phyloP scores from a whole-genome alignment of 352 stramenopile species.

The Phytophthora ramorum region DNA sequence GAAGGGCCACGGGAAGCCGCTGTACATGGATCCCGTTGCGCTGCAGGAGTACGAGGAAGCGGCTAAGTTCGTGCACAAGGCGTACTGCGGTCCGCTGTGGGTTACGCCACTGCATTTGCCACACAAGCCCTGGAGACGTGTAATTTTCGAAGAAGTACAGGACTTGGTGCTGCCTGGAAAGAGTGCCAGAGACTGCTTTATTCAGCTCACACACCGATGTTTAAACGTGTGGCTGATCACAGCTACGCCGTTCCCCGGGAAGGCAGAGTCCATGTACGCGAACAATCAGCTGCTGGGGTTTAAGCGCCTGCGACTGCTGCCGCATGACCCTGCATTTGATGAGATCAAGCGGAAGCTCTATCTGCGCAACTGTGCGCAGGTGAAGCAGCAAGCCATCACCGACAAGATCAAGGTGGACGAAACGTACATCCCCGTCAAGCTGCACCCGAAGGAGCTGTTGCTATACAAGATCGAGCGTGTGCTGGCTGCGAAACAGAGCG shows the following conservation, averaged over 20 bases:
- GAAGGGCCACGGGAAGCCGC: slow-evolving; percentile 35
- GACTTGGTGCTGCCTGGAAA: slow-evolving; percentile 82
- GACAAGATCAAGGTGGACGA: slow-evolving; percentile 78
- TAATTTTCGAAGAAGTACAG: slow-evolving; percentile 91
- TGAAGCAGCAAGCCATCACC: slow-evolving; percentile 83
- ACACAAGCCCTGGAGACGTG: slow-evolving; percentile 71
- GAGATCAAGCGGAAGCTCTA: slow-evolving; percentile 91
- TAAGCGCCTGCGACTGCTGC: slow-evolving; percentile 68
- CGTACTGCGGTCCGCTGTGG: slow-evolving; percentile 79
- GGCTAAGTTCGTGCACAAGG: slow-evolving; percentile 84
- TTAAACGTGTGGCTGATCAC: slow-evolving; percentile 89
- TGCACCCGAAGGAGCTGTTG: slow-evolving; percentile 75
- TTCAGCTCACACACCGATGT: slow-evolving; percentile 79
- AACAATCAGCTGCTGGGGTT: slow-evolving; percentile 91
- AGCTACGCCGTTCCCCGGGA: slow-evolving; percentile 84
- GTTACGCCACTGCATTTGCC: slow-evolving; percentile 70
- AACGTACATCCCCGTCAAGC: slow-evolving; percentile 74
- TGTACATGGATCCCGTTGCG: slow-evolving; percentile 53
- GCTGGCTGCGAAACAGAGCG: slow-evolving; percentile 43
- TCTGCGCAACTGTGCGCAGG: slow-evolving; percentile 84
- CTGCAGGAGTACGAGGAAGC: slow-evolving; percentile 73
- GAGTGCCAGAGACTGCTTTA: slow-evolving; percentile 80
- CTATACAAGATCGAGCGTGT: slow-evolving; percentile 78
- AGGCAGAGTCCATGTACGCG: slow-evolving; percentile 84
- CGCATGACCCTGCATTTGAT: slow-evolving; percentile 82